phyloP scores from a whole-genome alignment of 306 rosid species.

The Quercus rubra region DNA sequence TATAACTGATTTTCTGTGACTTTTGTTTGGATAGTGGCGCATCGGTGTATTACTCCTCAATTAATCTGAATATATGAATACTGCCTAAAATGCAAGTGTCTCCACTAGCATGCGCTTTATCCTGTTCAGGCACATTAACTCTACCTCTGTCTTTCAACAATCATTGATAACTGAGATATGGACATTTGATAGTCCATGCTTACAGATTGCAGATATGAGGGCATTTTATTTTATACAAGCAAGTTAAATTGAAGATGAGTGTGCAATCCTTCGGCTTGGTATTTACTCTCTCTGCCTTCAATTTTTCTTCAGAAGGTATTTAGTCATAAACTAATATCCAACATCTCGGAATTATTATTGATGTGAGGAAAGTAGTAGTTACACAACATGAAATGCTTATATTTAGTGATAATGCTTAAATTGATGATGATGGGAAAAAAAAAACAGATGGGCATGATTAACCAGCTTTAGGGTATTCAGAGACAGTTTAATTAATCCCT shows the following conservation, averaged over 20 bases:
- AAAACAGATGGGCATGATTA: too few species aligned
- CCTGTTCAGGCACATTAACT: constrained; percentile 18
- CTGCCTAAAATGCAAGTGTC: constrained; percentile 23
- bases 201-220: constrained; percentile 33
- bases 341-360: not conserved
- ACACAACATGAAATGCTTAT: not conserved
- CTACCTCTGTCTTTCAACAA: not conserved
- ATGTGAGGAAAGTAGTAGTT: not conserved
- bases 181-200: constrained; percentile 12
- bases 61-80: constrained; percentile 23
- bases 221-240: constrained; percentile 10
- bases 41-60: constrained; percentile 4
- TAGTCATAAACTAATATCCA: not conserved
- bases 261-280: constrained; percentile 9
- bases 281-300: constrained; percentile 16
- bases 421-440: too few species aligned
- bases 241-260: constrained; percentile 12
- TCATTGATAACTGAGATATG: not conserved
- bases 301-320: constrained; percentile 10
- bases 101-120: constrained; percentile 27
- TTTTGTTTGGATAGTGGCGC: constrained; percentile 2
- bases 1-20: constrained; percentile 24
- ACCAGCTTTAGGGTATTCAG: constrained; percentile 48
- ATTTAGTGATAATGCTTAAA: not conserved
- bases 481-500: too few species aligned